Percentiles rank a stretch among this genome's conserved stretches.
Conservation (phyloP, 495 filamentous ascomycete species). For the Hypomontagnella monticulosa region DNA sequence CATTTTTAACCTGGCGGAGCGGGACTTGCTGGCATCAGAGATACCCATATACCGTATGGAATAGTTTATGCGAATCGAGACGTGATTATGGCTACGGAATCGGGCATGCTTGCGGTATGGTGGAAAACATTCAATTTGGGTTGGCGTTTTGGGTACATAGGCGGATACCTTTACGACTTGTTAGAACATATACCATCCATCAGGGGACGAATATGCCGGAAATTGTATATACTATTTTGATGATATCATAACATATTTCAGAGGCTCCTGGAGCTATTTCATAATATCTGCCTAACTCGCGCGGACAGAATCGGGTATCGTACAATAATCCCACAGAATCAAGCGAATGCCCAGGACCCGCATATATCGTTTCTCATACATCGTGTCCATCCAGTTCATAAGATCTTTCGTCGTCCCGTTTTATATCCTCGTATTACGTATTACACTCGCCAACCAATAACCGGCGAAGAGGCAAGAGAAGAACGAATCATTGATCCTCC, state of each 20-base stretch:
- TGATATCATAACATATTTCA: too few relatives aligned
- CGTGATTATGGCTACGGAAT: neutral
- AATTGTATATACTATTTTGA: too few relatives aligned
- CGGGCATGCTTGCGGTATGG: constrained; percentile 8
- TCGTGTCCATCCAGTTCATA: neutral
- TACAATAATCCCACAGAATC: constrained; percentile 16
- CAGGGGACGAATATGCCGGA: too few relatives aligned
- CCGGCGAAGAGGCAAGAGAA: neutral
- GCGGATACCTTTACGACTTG: neutral
- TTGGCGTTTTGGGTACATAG: constrained; percentile 26
- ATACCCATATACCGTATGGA: constrained; percentile 7
- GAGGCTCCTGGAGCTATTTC: too few relatives aligned
- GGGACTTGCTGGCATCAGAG: constrained; percentile 9
- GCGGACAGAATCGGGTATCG: constrained; percentile 17
- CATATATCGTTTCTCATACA: constrained; percentile 7
- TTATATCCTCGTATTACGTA: constrained; percentile 1
- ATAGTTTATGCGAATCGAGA: neutral
- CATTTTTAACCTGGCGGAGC: constrained; percentile 1
- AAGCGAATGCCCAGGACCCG: neutral
- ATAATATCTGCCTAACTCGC: neutral
- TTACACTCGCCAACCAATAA: constrained; percentile 4
- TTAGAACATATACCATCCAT: too few relatives aligned
- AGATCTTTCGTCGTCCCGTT: neutral
- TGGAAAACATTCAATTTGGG: constrained; percentile 10
- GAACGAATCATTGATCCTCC: constrained; percentile 37